Evolutionary conservation across 345 rosid species (phyloP).

Genomic region (Moricandia moricandioides): DNA sequence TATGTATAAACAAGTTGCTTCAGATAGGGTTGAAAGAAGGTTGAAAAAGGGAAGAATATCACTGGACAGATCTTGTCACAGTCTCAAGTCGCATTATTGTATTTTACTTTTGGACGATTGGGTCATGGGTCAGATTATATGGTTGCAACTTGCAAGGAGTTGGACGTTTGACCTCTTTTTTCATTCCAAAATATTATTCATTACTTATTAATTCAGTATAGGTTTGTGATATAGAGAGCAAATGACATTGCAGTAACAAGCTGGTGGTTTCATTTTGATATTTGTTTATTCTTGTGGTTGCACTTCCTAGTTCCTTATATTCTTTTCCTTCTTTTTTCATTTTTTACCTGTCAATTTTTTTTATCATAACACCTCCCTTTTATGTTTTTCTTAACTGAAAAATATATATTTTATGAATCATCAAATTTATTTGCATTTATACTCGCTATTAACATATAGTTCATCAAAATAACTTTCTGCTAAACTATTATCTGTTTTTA

Average conservation of each 20-base stretch:
- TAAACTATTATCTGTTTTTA: not conserved
- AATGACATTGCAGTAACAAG: not conserved
- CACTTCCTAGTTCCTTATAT: no score
- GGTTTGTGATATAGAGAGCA: not conserved
- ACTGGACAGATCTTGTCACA: conserved; percentile 18
- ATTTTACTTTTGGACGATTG: conserved; percentile 17
- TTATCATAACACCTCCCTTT: not conserved
- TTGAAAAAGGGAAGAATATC: conserved; percentile 5
- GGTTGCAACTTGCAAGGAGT: conserved; percentile 31
- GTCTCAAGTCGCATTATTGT: conserved; percentile 26
- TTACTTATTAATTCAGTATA: not conserved
- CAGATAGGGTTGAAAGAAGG: conserved; percentile 27
- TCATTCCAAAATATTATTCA: not conserved
- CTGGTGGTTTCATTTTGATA: not conserved
- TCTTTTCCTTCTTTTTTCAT: not conserved
- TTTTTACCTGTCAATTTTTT: not conserved
- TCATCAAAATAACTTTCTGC: not conserved
- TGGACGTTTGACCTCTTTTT: not conserved
- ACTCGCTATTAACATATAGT: not conserved
- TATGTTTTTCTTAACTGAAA: not conserved
- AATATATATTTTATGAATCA: not conserved
- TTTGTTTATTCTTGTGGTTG: no score
- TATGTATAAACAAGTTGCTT: conserved; percentile 23
- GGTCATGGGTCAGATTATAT: conserved; percentile 21
- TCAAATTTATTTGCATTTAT: not conserved